These are phyloP conservation scores for Claviceps sp. DNA, from an alignment of 2,329 filamentous ascomycete species.

Conservation along the genomic window DNA sequence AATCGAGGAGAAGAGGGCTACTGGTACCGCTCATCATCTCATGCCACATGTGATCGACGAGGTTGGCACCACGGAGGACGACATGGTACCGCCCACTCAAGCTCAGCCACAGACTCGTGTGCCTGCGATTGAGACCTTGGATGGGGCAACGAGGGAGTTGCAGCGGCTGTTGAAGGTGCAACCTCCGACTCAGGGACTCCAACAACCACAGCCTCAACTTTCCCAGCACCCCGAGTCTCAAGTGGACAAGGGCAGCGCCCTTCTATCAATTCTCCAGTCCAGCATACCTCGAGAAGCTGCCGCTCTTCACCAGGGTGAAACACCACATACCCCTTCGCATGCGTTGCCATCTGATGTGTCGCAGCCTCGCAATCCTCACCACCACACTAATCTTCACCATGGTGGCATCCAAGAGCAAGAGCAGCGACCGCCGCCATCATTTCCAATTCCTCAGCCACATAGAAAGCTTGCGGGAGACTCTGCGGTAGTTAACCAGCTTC, in stretches of 20 bases:
- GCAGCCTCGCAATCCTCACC: constrained; percentile 44
- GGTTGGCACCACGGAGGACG: constrained; percentile 49
- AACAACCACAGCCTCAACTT: constrained; percentile 21
- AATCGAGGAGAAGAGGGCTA: constrained; percentile 41
- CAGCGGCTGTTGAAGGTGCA: constrained; percentile 43
- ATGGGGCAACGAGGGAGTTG: constrained; percentile 37
- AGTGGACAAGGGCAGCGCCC: constrained; percentile 34
- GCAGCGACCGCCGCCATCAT: constrained; percentile 19
- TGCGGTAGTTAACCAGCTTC: constrained; percentile 5
- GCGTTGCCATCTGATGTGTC: constrained; percentile 34
- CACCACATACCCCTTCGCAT: constrained; percentile 40
- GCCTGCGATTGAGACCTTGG: constrained; percentile 31
- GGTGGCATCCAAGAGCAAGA: constrained; percentile 17
- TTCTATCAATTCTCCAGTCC: constrained; percentile 39
- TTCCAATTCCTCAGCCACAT: constrained; percentile 14
- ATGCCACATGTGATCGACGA: constrained; percentile 34
- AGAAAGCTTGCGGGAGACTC: constrained; percentile 8
- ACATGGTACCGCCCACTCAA: constrained; percentile 31
- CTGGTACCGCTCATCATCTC: constrained; percentile 26
- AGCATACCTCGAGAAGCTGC: constrained; percentile 11
- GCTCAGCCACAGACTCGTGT: constrained; percentile 19
- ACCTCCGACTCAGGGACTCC: constrained; percentile 35
- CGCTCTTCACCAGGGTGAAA: constrained; percentile 9
- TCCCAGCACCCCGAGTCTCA: constrained; percentile 5
- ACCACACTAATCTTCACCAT: constrained; percentile 34